phyloP scores from a whole-genome alignment of 2,329 filamentous ascomycete species.

The Penicillium hesseltinei region DNA sequence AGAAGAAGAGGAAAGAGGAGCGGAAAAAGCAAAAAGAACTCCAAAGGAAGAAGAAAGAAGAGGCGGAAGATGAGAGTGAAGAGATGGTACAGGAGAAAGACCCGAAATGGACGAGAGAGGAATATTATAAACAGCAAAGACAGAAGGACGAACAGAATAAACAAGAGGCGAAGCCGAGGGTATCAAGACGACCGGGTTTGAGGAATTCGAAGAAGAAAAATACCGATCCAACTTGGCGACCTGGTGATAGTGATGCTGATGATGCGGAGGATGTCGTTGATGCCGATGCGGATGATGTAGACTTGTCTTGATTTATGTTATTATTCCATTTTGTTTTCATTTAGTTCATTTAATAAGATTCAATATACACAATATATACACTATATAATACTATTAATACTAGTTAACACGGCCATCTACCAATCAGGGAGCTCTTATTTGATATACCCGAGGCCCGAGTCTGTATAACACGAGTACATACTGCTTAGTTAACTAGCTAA shows the following conservation, averaged over 20 bases:
- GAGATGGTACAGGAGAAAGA: neutral
- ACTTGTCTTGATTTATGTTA: neutral
- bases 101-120: neutral
- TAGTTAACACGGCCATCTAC: neutral
- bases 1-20: neutral
- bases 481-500: neutral
- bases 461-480: neutral
- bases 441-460: conserved; percentile 6
- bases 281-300: neutral
- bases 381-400: conserved; percentile 5
- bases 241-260: neutral
- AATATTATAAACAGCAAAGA: neutral
- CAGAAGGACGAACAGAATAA: neutral
- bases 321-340: neutral
- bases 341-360: neutral
- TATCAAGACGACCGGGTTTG: neutral
- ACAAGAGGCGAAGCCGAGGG: neutral
- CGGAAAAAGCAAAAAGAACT: neutral
- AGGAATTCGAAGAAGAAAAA: neutral
- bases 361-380: neutral
- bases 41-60: neutral
- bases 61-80: neutral
- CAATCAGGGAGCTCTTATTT: conserved; percentile 16
- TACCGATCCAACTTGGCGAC: conserved; percentile 4
- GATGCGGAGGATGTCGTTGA: neutral